Conservation (phyloP, 345 rosid species). For the Populus simonii region DNA sequence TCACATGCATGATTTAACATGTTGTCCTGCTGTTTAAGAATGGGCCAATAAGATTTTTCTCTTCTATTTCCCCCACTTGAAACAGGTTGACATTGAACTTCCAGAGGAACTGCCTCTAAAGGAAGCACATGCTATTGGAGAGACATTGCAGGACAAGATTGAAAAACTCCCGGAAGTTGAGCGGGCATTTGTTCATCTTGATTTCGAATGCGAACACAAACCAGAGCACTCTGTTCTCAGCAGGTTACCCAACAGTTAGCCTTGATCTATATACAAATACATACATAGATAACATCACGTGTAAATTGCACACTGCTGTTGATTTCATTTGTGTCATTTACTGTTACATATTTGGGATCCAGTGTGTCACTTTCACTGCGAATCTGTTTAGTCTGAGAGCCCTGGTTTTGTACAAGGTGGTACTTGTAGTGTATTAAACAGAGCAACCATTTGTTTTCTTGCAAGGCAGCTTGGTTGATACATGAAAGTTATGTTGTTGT, state of each 20-base stretch:
- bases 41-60: background rate
- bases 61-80: background rate
- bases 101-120: constrained; percentile 75
- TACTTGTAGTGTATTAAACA: background rate
- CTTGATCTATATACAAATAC: background rate
- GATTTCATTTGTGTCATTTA: background rate
- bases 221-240: constrained; percentile 77
- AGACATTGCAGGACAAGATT: constrained; percentile 69
- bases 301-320: background rate
- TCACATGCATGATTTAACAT: background rate
- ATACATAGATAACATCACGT: background rate
- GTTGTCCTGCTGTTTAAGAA: background rate
- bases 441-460: background rate
- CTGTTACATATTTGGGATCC: background rate
- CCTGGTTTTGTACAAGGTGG: background rate
- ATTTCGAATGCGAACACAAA: constrained; percentile 82
- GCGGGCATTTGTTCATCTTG: constrained; percentile 90
- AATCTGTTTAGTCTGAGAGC: background rate
- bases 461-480: background rate
- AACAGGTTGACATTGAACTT: constrained; percentile 79
- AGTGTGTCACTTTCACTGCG: background rate
- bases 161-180: constrained; percentile 85
- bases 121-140: constrained; percentile 82
- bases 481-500: background rate
- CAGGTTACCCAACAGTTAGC: constrained; percentile 54